phyloP scores from a whole-genome alignment of 1,139 yeast species.

The Pichia sp. region DNA sequence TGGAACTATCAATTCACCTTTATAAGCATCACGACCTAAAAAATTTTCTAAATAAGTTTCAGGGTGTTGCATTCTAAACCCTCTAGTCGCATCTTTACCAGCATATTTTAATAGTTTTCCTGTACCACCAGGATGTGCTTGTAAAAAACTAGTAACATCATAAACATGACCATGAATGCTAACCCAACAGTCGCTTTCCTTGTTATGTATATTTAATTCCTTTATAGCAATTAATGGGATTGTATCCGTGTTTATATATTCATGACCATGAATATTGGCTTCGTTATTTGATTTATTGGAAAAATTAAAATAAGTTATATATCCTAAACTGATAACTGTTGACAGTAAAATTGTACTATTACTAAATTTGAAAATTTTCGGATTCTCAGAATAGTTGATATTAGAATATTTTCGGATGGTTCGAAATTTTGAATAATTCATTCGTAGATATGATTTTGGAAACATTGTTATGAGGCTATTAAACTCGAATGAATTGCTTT shows the following conservation, averaged over 20 bases:
- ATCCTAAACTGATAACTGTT: no score
- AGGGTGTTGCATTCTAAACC: conserved; percentile 83
- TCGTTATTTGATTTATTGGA: no score
- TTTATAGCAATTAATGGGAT: conserved; percentile 12
- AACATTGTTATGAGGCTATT: no score
- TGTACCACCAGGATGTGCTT: conserved; percentile 33
- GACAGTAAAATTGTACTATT: no score
- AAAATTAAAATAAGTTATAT: no score
- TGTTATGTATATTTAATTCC: conserved; percentile 54
- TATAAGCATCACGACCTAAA: conserved; percentile 25
- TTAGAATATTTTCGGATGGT: no score
- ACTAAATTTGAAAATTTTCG: no score
- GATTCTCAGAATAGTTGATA: no score
- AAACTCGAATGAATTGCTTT: no score
- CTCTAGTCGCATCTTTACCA: conserved; percentile 86
- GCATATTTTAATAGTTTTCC: conserved; percentile 52
- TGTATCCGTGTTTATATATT: conserved; percentile 8
- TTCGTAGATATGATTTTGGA: no score
- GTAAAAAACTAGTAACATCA: conserved; percentile 54
- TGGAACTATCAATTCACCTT: conserved; percentile 23
- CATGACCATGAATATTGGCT: no score
- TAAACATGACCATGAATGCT: conserved; percentile 57
- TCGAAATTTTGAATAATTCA: no score
- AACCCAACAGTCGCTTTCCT: conserved; percentile 50
- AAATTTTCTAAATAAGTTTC: conserved; percentile 59